Evolutionary conservation across 129 eudicot species (phyloP), one percentile per base, ranked within the genome.

Genomic region (Rutidosis leptorrhynchoides): DNA sequence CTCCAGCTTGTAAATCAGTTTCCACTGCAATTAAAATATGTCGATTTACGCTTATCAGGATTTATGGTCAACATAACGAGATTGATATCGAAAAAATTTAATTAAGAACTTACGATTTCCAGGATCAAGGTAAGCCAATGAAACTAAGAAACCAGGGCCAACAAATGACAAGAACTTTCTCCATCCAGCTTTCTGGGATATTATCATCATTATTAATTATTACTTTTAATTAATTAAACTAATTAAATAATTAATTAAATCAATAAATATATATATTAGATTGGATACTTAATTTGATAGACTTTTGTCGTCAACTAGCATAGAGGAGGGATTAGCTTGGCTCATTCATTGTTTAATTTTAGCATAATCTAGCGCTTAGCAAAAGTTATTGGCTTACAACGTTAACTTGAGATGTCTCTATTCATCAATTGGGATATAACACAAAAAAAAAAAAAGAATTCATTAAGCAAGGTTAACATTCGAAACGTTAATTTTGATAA

Each of bases 1-100:
- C 87, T 42, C 91, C 91, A 58, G 91, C 91, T 70, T 85, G 87
- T 78, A 85, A 76, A 70, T 85, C 91, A 43, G 91, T 85, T 79
- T 85, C 91, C 85, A 82, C 91, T 79, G 74, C 62, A 37, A 42
- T 19, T 16, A 64, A 21, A 20, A 15, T n/a, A 2, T 2, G 19
- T 25, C 20, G 23, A 40, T 22, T 35, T 12, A 23, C 16, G 33
- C 12, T 27, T 58, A 56, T 14, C 0, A 5, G 40, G 63, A 4
- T 51, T n/a, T n/a, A n/a, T 17, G 4, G 19, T 19, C 6, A 17
- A 60, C 26, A 21, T 30, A 19, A 60, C 3, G 16, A 60, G 4
- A 28, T n/a, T 3, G 56, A 49, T 49, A 49, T 20, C 24, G 24
- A 29, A 4, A 23, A 59, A 59, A 55, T 24, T 7, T 5, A n/a